Conservation (phyloP, 164 flowering plant genomes). For the Buxus sempervirens region DNA sequence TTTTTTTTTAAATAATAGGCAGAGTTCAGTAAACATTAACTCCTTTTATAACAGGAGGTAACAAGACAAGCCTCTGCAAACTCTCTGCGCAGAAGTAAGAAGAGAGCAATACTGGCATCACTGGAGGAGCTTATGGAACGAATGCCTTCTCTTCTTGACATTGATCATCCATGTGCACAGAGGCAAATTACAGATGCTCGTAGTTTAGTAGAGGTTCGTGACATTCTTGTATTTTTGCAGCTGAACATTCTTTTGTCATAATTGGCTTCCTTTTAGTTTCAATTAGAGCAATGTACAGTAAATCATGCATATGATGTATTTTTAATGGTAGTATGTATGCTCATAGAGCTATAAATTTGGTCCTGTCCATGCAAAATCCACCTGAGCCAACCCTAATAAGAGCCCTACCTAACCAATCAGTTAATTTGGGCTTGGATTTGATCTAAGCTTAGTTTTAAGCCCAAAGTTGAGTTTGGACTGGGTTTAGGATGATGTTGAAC, state of each 20-base stretch:
- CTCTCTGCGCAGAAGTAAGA: slow-evolving; percentile 65
- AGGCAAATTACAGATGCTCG: slow-evolving; percentile 83
- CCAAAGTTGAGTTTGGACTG: no score
- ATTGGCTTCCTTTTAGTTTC: not conserved
- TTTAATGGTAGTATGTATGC: not conserved
- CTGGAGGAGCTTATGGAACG: slow-evolving; percentile 73
- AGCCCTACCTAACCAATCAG: no score
- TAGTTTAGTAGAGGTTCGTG: slow-evolving; percentile 57
- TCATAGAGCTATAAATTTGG: no score
- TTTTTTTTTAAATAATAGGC: no score
- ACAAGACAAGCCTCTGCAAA: slow-evolving; percentile 61
- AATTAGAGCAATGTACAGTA: not conserved
- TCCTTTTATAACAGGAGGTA: slow-evolving; percentile 53
- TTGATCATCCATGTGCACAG: slow-evolving; percentile 95
- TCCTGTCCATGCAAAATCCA: no score
- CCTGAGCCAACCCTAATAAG: no score
- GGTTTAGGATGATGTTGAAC: no score
- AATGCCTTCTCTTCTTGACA: slow-evolving; percentile 95
- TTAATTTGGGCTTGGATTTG: no score
- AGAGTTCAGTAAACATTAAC: not conserved
- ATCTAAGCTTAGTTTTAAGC: no score
- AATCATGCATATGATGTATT: no score
- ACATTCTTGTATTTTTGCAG: not conserved
- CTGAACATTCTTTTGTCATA: not conserved
- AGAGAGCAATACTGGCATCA: slow-evolving; percentile 62